Evolutionary conservation across 768 basidiomycete species (phyloP).

Genomic region (Saitozyma podzolica): DNA sequence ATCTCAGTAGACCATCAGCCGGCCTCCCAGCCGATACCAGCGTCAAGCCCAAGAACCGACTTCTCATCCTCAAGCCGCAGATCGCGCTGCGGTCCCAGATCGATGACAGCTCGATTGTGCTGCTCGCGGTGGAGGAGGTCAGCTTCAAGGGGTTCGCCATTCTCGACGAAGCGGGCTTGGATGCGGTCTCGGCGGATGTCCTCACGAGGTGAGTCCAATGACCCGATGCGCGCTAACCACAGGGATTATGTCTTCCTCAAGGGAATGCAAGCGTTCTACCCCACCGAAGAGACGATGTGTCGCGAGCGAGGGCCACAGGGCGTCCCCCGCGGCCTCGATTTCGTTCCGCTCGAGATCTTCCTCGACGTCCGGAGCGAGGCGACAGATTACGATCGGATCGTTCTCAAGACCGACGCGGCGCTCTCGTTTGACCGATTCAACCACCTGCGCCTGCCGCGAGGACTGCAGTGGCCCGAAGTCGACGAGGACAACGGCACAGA

Average conservation of each 20-base stretch:
- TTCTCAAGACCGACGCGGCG: slow-evolving; percentile 80
- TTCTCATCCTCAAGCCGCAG: slow-evolving; percentile 87
- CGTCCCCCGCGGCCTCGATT: slow-evolving; percentile 25
- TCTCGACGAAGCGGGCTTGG: slow-evolving; percentile 77
- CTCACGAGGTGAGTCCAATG: slow-evolving; percentile 68
- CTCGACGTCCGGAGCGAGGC: slow-evolving; percentile 82
- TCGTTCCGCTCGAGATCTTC: slow-evolving; percentile 85
- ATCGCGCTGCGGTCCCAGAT: slow-evolving; percentile 71
- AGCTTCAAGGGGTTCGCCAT: slow-evolving; percentile 76
- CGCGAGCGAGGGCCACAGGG: slow-evolving; percentile 18
- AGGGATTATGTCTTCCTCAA: slow-evolving; percentile 77
- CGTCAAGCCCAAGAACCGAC: slow-evolving; percentile 63
- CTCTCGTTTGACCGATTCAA: slow-evolving; percentile 95
- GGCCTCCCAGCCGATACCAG: slow-evolving; percentile 47
- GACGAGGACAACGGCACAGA: slow-evolving; percentile 33
- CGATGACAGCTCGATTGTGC: slow-evolving; percentile 62
- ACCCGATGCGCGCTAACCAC: slow-evolving; percentile 13
- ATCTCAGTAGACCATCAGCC: background rate
- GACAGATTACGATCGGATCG: slow-evolving; percentile 79
- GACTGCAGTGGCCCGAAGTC: slow-evolving; percentile 54
- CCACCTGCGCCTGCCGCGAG: slow-evolving; percentile 66
- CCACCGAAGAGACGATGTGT: slow-evolving; percentile 47
- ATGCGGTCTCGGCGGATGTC: slow-evolving; percentile 79
- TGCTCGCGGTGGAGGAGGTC: slow-evolving; percentile 76
- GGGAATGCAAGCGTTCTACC: slow-evolving; percentile 85